Conservation (phyloP, 352 stramenopile species). For the Peronospora belbahrii region DNA sequence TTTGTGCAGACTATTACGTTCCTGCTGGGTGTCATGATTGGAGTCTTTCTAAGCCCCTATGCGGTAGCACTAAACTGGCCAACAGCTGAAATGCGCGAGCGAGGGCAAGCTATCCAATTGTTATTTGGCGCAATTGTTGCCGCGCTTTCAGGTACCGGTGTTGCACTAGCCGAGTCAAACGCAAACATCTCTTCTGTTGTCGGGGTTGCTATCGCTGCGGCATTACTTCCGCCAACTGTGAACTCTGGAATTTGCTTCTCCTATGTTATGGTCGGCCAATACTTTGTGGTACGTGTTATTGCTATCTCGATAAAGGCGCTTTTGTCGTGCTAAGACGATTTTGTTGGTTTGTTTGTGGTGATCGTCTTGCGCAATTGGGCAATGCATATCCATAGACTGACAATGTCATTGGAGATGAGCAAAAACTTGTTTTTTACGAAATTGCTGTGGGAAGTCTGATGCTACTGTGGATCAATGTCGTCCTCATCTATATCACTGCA, state of each 20-base stretch:
- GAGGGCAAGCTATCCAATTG: conserved; percentile 69
- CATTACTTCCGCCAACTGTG: conserved; percentile 75
- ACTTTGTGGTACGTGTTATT: conserved; percentile 53
- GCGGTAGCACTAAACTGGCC: conserved; percentile 72
- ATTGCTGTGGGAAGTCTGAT: conserved; percentile 77
- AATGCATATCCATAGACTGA: conserved; percentile 28
- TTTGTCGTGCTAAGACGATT: too few relatives aligned
- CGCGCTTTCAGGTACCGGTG: conserved; percentile 62
- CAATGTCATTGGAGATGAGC: conserved; percentile 70
- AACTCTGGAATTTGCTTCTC: conserved; percentile 84
- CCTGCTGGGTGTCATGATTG: conserved; percentile 74
- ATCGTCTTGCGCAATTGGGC: not conserved
- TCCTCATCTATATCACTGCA: conserved; percentile 84
- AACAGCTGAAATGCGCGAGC: conserved; percentile 73
- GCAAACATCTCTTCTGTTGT: conserved; percentile 87
- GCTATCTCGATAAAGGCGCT: not conserved
- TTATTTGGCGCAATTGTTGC: conserved; percentile 78
- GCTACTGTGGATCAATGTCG: conserved; percentile 83
- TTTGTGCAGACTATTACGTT: conserved; percentile 56
- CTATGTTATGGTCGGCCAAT: conserved; percentile 79
- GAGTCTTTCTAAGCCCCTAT: conserved; percentile 70
- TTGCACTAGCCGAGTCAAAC: conserved; percentile 79
- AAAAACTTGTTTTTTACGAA: conserved; percentile 82
- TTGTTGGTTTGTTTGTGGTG: not conserved
- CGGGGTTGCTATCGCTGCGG: conserved; percentile 79